Percentiles rank a stretch among this genome's conserved stretches.
Evolutionary conservation across 2,329 filamentous ascomycete species (phyloP).

Genomic region (Colletotrichum lentis): DNA sequence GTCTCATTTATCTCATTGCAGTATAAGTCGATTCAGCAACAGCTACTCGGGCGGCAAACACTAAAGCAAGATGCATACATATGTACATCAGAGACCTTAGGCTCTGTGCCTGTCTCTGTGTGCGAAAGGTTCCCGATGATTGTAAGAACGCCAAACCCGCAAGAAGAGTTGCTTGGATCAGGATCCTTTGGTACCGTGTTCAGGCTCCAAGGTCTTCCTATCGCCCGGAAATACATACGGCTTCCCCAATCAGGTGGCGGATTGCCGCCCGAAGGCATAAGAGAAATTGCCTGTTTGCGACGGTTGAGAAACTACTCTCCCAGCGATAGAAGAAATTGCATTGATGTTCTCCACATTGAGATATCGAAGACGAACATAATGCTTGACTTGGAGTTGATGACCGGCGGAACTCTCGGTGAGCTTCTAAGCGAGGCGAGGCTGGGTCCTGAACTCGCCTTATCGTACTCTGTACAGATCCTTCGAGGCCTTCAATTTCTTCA

Average conservation of each 20-base stretch:
- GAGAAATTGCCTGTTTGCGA: neutral
- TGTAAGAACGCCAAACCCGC: neutral
- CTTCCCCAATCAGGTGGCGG: neutral
- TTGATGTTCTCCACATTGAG: neutral
- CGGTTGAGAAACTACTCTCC: neutral
- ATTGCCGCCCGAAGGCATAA: neutral
- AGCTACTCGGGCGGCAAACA: no score
- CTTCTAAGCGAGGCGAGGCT: neutral
- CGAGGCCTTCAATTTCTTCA: no score
- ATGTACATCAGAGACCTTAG: no score
- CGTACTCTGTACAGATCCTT: neutral
- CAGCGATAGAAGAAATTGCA: neutral
- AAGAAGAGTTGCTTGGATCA: neutral
- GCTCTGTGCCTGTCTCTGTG: no score
- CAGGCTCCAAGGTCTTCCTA: neutral
- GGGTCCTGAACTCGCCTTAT: neutral
- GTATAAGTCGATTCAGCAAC: no score
- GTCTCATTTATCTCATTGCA: no score
- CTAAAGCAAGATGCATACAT: no score
- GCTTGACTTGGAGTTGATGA: neutral
- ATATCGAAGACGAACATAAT: conserved; percentile 2
- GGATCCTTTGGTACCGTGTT: conserved; percentile 1
- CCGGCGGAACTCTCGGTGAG: neutral
- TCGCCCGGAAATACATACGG: neutral
- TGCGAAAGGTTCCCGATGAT: no score